Evolutionary conservation across 2,329 filamentous ascomycete genomes (phyloP).

Genomic region (Fusarium poae): DNA sequence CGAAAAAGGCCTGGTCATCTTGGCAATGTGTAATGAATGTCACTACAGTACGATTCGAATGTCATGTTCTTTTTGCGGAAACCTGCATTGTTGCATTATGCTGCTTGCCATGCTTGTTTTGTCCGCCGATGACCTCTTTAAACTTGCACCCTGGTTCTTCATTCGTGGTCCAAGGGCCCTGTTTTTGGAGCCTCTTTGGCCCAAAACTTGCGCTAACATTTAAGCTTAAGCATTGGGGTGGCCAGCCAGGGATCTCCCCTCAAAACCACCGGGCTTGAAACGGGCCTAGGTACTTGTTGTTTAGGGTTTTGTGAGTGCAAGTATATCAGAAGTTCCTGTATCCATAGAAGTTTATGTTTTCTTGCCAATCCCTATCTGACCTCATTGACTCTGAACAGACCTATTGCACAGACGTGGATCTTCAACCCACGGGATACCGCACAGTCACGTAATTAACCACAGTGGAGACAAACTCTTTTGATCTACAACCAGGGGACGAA

Average conservation of each 20-base stretch:
- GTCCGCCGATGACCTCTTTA: constrained; percentile 15
- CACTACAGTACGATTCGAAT: constrained; percentile 9
- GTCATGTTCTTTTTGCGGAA: constrained; percentile 19
- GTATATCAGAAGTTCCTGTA: neutral
- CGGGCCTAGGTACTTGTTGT: constrained; percentile 7
- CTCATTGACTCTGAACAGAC: constrained; percentile 11
- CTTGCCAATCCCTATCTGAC: constrained; percentile 1
- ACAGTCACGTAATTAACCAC: constrained; percentile 33
- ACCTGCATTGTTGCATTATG: constrained; percentile 10
- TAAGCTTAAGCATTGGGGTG: constrained; percentile 39
- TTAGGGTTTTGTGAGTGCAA: neutral
- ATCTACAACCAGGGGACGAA: constrained; percentile 31
- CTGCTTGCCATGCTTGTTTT: constrained; percentile 21
- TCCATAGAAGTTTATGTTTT: neutral
- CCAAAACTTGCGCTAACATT: constrained; percentile 37
- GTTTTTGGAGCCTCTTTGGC: constrained; percentile 29
- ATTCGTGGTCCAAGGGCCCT: constrained; percentile 4
- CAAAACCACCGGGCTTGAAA: constrained; percentile 22
- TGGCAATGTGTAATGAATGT: constrained; percentile 30
- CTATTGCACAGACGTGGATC: constrained; percentile 5
- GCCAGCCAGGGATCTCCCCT: constrained; percentile 24
- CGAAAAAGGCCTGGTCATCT: constrained; percentile 22
- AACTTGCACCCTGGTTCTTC: neutral
- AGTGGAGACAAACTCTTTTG: constrained; percentile 16
- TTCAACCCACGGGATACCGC: constrained; percentile 14